These are phyloP conservation scores for Xanthoceras sorbifolium DNA, from an alignment of 345 rosid genomes.

Conservation along the genomic window DNA sequence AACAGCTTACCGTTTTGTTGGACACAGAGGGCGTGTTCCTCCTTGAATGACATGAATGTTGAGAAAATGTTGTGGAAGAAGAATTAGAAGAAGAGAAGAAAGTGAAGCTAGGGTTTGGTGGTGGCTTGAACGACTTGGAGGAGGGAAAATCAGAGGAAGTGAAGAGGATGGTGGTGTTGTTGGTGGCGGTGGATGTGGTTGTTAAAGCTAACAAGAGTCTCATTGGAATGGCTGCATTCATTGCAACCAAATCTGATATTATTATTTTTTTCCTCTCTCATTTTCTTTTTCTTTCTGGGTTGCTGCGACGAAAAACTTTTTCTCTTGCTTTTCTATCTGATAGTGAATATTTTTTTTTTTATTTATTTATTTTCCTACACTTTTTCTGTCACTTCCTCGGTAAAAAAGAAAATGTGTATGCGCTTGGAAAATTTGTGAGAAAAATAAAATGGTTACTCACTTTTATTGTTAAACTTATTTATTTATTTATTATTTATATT, in stretches of 20 bases:
- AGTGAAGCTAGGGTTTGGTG: neutral
- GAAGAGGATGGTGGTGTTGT: neutral
- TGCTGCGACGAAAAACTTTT: too few relatives aligned
- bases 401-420: neutral
- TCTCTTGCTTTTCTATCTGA: neutral
- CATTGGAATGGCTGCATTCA: constrained; percentile 1
- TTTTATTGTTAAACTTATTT: neutral
- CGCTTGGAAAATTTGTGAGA: too few relatives aligned
- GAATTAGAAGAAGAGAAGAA: neutral
- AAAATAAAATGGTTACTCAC: neutral
- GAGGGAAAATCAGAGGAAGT: neutral
- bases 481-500: too few relatives aligned
- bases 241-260: constrained; percentile 2
- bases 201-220: neutral
- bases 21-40: neutral
- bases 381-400: neutral
- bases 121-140: neutral
- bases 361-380: neutral
- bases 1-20: neutral
- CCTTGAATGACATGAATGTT: neutral
- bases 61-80: neutral
- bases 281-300: neutral
- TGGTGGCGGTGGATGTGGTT: neutral
- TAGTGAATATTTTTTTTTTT: neutral
- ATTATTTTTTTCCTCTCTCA: neutral